These are phyloP conservation scores for Friedmanniomyces simplex DNA, from an alignment of 495 filamentous ascomycete species.

Conservation along the genomic window DNA sequence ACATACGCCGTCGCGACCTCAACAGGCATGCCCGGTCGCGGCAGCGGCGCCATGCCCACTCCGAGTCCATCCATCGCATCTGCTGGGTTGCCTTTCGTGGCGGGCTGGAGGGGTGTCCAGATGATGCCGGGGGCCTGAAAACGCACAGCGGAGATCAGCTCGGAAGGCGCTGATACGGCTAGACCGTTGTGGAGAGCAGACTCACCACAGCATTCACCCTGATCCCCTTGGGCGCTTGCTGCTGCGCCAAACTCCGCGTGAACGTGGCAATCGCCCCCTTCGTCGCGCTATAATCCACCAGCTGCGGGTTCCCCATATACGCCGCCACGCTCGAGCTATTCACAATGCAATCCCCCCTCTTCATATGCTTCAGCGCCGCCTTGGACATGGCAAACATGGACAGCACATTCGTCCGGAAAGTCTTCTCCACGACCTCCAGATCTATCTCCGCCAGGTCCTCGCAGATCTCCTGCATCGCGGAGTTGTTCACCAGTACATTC, in stretches of 20 bases:
- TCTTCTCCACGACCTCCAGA: conserved; percentile 40
- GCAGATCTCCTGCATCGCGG: conserved; percentile 32
- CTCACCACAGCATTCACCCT: conserved; percentile 53
- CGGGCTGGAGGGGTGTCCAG: conserved; percentile 50
- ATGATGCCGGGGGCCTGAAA: conserved; percentile 46
- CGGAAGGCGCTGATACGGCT: too few species aligned
- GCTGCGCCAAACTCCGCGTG: conserved; percentile 45
- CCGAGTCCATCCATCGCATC: conserved; percentile 48
- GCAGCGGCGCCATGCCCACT: conserved; percentile 32
- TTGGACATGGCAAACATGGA: conserved; percentile 55
- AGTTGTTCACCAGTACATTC: conserved; percentile 22
- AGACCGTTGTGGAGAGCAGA: too few species aligned
- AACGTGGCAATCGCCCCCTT: conserved; percentile 55
- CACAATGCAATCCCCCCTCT: conserved; percentile 40
- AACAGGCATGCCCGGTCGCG: conserved; percentile 47
- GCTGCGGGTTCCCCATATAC: conserved; percentile 39
- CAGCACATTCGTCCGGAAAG: conserved; percentile 49
- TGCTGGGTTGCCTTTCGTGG: conserved; percentile 35
- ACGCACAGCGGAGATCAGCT: too few species aligned
- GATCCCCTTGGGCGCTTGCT: conserved; percentile 50
- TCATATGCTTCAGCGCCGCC: conserved; percentile 33
- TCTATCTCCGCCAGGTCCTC: conserved; percentile 43
- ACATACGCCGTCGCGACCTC: conserved; percentile 55
- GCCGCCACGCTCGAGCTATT: conserved; percentile 48
- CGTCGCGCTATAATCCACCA: conserved; percentile 52